Evolutionary conservation across 768 basidiomycete genomes (phyloP).

Genomic region (Hydnomerulius pinastri): DNA sequence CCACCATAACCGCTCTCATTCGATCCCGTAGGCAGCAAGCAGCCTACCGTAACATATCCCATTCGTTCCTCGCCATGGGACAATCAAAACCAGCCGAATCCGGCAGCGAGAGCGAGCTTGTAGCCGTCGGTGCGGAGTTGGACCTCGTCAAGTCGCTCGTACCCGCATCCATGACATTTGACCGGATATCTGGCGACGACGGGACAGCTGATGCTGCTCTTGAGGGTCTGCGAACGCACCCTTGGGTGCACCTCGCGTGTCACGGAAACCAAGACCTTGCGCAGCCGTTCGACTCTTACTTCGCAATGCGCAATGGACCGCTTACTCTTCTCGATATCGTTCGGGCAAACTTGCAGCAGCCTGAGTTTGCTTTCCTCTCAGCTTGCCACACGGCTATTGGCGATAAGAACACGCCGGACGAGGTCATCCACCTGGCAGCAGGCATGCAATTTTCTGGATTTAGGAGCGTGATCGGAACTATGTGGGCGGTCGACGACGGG

Average conservation of each 20-base stretch:
- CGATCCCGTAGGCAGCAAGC: slow-evolving; percentile 15
- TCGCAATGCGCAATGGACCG: slow-evolving; percentile 23
- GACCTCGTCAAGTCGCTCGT: slow-evolving; percentile 20
- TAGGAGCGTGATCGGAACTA: slow-evolving; percentile 36
- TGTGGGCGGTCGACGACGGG: slow-evolving; percentile 33
- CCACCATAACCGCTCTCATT: slow-evolving; percentile 30
- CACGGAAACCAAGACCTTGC: slow-evolving; percentile 24
- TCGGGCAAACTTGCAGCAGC: slow-evolving; percentile 8
- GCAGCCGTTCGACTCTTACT: slow-evolving; percentile 29
- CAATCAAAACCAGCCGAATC: slow-evolving; percentile 13
- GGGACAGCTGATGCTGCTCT: slow-evolving; percentile 17
- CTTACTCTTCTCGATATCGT: slow-evolving; percentile 27
- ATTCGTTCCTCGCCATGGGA: slow-evolving; percentile 14
- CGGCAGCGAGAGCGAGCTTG: slow-evolving; percentile 8
- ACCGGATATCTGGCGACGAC: slow-evolving; percentile 10
- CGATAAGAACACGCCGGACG: slow-evolving; percentile 27
- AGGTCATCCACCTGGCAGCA: slow-evolving; percentile 36
- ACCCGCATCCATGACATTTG: slow-evolving; percentile 13
- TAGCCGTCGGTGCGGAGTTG: slow-evolving; percentile 19
- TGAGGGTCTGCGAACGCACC: slow-evolving; percentile 15
- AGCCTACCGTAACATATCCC: neutral
- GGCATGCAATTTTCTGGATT: slow-evolving; percentile 39
- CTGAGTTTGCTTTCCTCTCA: slow-evolving; percentile 36
- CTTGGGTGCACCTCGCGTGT: slow-evolving; percentile 35
- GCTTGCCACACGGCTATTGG: slow-evolving; percentile 35